Evolutionary conservation across 768 basidiomycete genomes (phyloP).

Genomic region (Trametopsis cervina): DNA sequence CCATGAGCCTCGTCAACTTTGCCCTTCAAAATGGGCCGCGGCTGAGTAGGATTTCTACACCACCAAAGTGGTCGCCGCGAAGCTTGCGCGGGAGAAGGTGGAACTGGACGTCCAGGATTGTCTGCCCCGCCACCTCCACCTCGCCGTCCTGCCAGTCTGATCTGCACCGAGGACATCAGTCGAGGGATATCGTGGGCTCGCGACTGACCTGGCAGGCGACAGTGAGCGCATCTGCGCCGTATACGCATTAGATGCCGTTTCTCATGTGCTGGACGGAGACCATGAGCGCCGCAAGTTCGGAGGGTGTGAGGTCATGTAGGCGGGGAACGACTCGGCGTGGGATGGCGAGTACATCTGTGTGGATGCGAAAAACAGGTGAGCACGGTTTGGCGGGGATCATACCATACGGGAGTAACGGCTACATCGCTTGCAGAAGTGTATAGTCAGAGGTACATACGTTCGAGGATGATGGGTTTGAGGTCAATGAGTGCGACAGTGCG

Average conservation of each 20-base stretch:
- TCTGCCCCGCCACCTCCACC: conserved; percentile 80
- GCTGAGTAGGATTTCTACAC: too few species aligned
- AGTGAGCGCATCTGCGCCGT: conserved; percentile 77
- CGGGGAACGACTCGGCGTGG: conserved; percentile 44
- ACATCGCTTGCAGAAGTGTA: too few species aligned
- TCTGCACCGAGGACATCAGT: neutral
- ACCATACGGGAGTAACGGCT: neutral
- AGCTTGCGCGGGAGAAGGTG: conserved; percentile 83
- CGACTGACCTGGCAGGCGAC: conserved; percentile 76
- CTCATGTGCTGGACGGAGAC: conserved; percentile 73
- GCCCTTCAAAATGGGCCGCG: too few species aligned
- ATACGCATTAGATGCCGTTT: conserved; percentile 71
- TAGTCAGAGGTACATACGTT: conserved; percentile 54
- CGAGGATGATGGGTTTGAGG: conserved; percentile 88
- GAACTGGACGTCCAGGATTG: conserved; percentile 93
- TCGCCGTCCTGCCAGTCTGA: conserved; percentile 62
- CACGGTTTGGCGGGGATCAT: neutral
- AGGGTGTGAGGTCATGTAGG: conserved; percentile 37
- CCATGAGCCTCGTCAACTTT: too few species aligned
- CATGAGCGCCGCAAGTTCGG: conserved; percentile 79
- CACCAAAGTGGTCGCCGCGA: conserved; percentile 59
- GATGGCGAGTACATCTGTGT: conserved; percentile 48
- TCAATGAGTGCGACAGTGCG: conserved; percentile 88
- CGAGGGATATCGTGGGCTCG: neutral
- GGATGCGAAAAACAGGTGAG: neutral